phyloP scores from a whole-genome alignment of 2,329 filamentous ascomycete species.

The Xylaria sp. region DNA sequence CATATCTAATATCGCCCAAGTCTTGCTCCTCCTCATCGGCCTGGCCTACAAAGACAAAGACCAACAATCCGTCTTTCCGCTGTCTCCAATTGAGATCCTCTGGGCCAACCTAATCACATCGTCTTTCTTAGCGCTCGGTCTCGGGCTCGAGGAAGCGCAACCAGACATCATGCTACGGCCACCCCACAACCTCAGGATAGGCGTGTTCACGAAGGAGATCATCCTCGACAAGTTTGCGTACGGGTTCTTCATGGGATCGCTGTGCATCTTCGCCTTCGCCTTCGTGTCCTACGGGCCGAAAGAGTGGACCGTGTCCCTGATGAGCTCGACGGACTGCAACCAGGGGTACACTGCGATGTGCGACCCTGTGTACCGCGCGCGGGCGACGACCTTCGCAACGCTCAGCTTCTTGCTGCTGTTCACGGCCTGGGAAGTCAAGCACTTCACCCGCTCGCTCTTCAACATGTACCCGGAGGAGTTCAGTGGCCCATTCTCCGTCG shows the following conservation, averaged over 20 bases:
- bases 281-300: constrained; percentile 61
- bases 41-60: constrained; percentile 72
- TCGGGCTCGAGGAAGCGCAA: constrained; percentile 75
- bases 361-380: constrained; percentile 68
- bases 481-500: constrained; percentile 57
- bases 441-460: constrained; percentile 76
- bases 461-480: constrained; percentile 67
- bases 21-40: constrained; percentile 73
- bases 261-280: constrained; percentile 70
- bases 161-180: constrained; percentile 74
- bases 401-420: constrained; percentile 75
- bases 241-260: constrained; percentile 69
- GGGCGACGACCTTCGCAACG: constrained; percentile 75
- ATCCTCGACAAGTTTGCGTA: constrained; percentile 74
- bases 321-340: constrained; percentile 62
- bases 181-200: constrained; percentile 68
- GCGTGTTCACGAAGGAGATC: constrained; percentile 72
- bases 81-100: constrained; percentile 77
- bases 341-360: constrained; percentile 61
- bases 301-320: constrained; percentile 39
- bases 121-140: constrained; percentile 75
- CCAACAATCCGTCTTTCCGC: constrained; percentile 72
- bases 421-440: constrained; percentile 78
- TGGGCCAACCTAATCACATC: constrained; percentile 82
- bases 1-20: constrained; percentile 76